A percentile compares a stretch with the other conserved stretches of the same genome.
These are phyloP conservation scores for Linum lewisii DNA, from an alignment of 345 rosid genomes.

Conservation along the genomic window DNA sequence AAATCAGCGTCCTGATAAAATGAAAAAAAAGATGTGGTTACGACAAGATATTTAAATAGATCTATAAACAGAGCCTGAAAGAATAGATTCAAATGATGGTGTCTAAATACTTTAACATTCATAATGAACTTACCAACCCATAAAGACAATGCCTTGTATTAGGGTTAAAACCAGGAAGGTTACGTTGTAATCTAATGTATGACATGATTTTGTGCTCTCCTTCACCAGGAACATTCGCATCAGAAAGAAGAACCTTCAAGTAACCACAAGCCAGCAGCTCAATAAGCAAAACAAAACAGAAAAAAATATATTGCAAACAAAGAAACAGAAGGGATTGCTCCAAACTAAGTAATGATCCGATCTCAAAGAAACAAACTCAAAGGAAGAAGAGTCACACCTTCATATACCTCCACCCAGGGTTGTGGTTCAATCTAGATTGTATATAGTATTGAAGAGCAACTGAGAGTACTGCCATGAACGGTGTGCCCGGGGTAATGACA, in stretches of 20 bases:
- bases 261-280: conserved; percentile 46
- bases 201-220: conserved; percentile 99
- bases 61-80: not conserved
- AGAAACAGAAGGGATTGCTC: conserved; percentile 43
- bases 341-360: conserved; percentile 40
- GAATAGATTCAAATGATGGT: not conserved
- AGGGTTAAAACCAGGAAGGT: conserved; percentile 81
- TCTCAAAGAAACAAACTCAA: conserved; percentile 22
- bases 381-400: conserved; percentile 48
- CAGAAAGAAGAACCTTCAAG: conserved; percentile 98
- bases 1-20: conserved; percentile 84
- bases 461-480: conserved; percentile 84
- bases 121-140: conserved; percentile 58
- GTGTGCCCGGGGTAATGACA: conserved; percentile 97
- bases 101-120: not conserved
- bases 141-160: conserved; percentile 90
- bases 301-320: conserved; percentile 40
- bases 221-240: conserved; percentile 92
- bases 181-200: conserved; percentile 78
- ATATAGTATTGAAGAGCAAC: conserved; percentile 83
- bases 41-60: not conserved
- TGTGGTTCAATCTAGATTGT: conserved; percentile 74
- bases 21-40: conserved; percentile 7
- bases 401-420: conserved; percentile 68
- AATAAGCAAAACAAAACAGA: conserved; percentile 51